Evolutionary conservation across 2,329 filamentous ascomycete species (phyloP).

Genomic region (Aotearoamyces nothofagi): DNA sequence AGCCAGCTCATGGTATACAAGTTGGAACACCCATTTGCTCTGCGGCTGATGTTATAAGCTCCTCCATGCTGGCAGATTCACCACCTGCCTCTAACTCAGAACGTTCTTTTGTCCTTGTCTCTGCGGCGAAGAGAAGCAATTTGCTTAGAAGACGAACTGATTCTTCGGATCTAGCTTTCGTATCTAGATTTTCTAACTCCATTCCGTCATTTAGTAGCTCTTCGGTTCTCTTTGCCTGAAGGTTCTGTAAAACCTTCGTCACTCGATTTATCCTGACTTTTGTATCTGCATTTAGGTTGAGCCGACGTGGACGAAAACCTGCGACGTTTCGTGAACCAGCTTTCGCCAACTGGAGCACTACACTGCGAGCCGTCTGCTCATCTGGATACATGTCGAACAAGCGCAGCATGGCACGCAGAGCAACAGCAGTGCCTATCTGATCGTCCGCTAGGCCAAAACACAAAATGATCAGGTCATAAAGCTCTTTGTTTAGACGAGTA

Average conservation of each 20-base stretch:
- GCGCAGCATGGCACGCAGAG: slow-evolving; percentile 27
- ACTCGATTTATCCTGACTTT: slow-evolving; percentile 28
- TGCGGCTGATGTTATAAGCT: no score
- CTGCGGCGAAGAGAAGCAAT: slow-evolving; percentile 13
- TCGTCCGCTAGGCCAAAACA: slow-evolving; percentile 34
- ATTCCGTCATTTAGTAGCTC: slow-evolving; percentile 13
- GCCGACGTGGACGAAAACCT: slow-evolving; percentile 18
- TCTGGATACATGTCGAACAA: slow-evolving; percentile 29
- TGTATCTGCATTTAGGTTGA: slow-evolving; percentile 23
- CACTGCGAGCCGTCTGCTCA: slow-evolving; percentile 27
- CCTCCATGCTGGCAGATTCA: no score
- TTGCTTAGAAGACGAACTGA: slow-evolving; percentile 14
- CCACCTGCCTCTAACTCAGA: no score
- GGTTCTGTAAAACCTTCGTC: slow-evolving; percentile 25
- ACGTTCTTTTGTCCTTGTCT: no score
- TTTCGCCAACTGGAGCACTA: slow-evolving; percentile 32
- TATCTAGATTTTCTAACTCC: slow-evolving; percentile 13
- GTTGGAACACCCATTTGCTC: no score
- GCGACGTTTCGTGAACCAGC: slow-evolving; percentile 18
- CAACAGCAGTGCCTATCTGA: slow-evolving; percentile 30
- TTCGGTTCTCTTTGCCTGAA: slow-evolving; percentile 20
- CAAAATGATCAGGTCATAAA: slow-evolving; percentile 35
- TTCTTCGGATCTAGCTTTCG: slow-evolving; percentile 16
- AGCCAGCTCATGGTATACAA: no score
- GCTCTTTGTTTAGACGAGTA: slow-evolving; percentile 20